Evolutionary conservation across 2,329 filamentous ascomycete species (phyloP), one percentile per base, ranked within the genome.

Genomic region (Cytospora schulzeri): DNA sequence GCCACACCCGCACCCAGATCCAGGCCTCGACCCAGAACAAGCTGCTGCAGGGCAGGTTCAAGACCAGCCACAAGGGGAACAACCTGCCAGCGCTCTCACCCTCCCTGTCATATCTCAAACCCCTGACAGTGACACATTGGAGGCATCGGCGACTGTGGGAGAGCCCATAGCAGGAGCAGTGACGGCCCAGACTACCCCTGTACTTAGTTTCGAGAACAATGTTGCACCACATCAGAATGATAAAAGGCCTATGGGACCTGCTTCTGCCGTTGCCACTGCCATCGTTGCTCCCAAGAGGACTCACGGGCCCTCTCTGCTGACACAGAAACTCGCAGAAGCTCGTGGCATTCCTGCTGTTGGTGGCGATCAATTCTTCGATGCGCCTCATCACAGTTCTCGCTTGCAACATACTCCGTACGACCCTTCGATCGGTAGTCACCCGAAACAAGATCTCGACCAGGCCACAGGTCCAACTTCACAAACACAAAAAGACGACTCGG

Each of bases 281-380:
- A 77, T 79, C 72, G 71, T 74, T 67, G 71, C 75, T 68, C 72
- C 75, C 68, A 76, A 78, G 69, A 77, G 78, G 72, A 77, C 80
- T 70, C 76, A 76, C 72, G 83, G 83, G 68, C 81, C 83, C 69
- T 86, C 84, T 65, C 74, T 86, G 70, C 78, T 86, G 75, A 81
- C 82, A 66, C 82, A 86, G 75, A 83, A 84, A 72, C 77, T 86
- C 73, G 83, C 83, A 73, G 84, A 83, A 75, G 84, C 83, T 72
- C 82, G 84, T 71, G 83, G 83, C 71, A 84, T 85, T 57, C 74
- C 71, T 57, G 69, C 70, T 60, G 68, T 72, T 48, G 52, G 45
- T 48, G 52, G 29, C 64, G 63, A 61, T 28, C 65, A 66, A 38
- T 55, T 53, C 29, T 54, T 56, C 50, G 65, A 62, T 58, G 53